Evolutionary conservation across 1,284 basidiomycete genomes (phyloP).

Genomic region (Heliocybe sulcata): DNA sequence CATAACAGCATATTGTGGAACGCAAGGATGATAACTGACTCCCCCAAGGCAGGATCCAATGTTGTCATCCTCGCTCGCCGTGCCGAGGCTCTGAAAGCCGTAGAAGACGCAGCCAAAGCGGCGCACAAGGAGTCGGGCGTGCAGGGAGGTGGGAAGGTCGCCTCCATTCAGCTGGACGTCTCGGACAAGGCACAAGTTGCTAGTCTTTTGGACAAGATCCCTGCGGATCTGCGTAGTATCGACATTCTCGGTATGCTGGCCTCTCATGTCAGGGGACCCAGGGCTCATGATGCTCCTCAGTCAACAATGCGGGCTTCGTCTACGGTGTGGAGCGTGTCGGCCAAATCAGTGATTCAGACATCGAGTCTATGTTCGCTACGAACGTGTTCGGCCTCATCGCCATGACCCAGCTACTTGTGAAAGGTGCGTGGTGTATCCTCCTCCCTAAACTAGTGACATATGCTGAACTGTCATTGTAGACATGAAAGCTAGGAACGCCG

Average conservation of each 20-base stretch:
- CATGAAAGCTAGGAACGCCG: constrained; percentile 83
- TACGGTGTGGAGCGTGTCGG: constrained; percentile 80
- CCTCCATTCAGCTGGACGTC: constrained; percentile 65
- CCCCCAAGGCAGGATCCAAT: constrained; percentile 64
- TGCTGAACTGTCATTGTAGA: constrained; percentile 33
- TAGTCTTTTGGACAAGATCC: constrained; percentile 60
- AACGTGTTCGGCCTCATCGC: constrained; percentile 89
- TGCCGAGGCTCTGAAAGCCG: constrained; percentile 53
- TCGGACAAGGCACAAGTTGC: constrained; percentile 66
- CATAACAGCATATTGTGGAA: background rate
- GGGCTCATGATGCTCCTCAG: constrained; percentile 25
- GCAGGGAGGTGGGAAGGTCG: constrained; percentile 67
- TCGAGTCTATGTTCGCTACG: constrained; percentile 87
- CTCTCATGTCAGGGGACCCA: constrained; percentile 1
- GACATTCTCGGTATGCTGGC: constrained; percentile 62
- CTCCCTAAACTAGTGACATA: background rate
- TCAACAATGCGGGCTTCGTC: constrained; percentile 88
- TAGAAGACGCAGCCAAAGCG: constrained; percentile 54
- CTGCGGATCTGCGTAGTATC: constrained; percentile 55
- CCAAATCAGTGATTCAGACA: constrained; percentile 65
- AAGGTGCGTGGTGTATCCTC: constrained; percentile 33
- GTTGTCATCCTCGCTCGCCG: constrained; percentile 71
- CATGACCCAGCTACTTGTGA: constrained; percentile 74
- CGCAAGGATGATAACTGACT: background rate
- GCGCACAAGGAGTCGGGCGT: constrained; percentile 70